Base-by-base conservation (phyloP, 2,329 filamentous ascomycete genomes). In the Sclerotiophoma versabilis region DNA sequence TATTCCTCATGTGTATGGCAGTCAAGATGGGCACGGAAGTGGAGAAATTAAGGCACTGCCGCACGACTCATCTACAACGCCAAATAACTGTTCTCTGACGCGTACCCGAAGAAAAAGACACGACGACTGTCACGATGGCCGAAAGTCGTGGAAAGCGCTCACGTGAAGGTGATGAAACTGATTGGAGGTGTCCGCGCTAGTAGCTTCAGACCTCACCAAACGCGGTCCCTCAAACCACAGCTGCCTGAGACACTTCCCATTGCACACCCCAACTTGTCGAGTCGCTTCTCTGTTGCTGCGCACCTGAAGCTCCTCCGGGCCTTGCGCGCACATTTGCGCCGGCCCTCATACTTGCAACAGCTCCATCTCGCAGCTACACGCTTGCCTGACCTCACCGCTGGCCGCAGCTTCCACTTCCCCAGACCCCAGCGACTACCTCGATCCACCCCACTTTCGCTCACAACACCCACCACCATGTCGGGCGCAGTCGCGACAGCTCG, bases 401-500 rank as follows among this genome's bases (percentile, higher is more conserved):
- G 52, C 34, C 46, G 52, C 46, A 45, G 33, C 52, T 55, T 53
- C 49, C 49, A 38, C 23, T 53, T 55, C 52, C 52, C 52, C 52
- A 55, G 41, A 45, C 23, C 43, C 42, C 27, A 53, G 42, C 42
- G 15, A 15, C 42, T 23, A 15, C 23, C 52, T 36, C 32, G 43
- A 34, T 25, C 46, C 52, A 55, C 52, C 37, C 38, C 45, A 20
- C 49, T 22, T 37, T 19, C 25, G 29, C 36, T 34, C 33, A 47
- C 53, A 32, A 27, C 43, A 43, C 36, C 41, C 22, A 20, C 49
- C 44, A 59, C 44, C 62, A 75, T 74, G 72, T 75, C 72, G 50
- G 65, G 66, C 57, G 57, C 72, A 38, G 63, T 69, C 26, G 72
- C 65, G 14, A 59, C 69, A 41, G 66, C 68, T 27, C 71, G 74